Evolutionary conservation across 805 yeast genomes (phyloP).

Genomic region (Trichomonascus vanleenenianus): DNA sequence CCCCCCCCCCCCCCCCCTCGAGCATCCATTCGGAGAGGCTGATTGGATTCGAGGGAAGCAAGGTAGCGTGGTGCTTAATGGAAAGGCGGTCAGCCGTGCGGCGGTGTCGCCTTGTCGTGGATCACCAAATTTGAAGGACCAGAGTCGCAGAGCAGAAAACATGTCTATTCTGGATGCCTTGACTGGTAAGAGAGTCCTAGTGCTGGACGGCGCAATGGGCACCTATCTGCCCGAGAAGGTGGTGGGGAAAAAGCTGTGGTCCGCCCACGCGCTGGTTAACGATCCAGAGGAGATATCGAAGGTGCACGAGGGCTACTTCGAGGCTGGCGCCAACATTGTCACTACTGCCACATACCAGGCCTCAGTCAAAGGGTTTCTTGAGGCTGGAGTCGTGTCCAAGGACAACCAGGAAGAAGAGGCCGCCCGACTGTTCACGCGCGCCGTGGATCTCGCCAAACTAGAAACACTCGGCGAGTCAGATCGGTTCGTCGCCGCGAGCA

Average conservation of each 20-base stretch:
- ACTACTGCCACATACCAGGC: slow-evolving; percentile 58
- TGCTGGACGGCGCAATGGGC: slow-evolving; percentile 57
- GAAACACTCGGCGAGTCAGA: neutral
- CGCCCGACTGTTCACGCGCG: slow-evolving; percentile 6
- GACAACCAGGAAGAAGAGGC: slow-evolving; percentile 10
- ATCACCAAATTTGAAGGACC: too few relatives aligned
- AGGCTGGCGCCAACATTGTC: slow-evolving; percentile 47
- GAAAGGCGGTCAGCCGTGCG: too few relatives aligned
- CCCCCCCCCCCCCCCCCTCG: too few relatives aligned
- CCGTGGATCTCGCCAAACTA: slow-evolving; percentile 21
- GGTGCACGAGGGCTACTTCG: slow-evolving; percentile 45
- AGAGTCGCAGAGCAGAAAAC: too few relatives aligned
- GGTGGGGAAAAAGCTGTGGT: slow-evolving; percentile 50
- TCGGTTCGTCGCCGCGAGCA: slow-evolving; percentile 45
- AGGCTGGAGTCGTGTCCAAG: slow-evolving; percentile 1
- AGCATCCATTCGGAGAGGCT: too few relatives aligned
- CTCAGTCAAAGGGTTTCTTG: slow-evolving; percentile 34
- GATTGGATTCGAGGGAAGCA: too few relatives aligned
- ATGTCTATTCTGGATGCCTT: too few relatives aligned
- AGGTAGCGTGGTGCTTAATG: too few relatives aligned
- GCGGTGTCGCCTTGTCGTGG: too few relatives aligned
- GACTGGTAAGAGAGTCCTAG: neutral
- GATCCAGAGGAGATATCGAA: slow-evolving; percentile 37
- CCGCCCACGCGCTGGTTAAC: slow-evolving; percentile 43
- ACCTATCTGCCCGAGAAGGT: slow-evolving; percentile 45